Conservation (phyloP, 2,329 filamentous ascomycete species). For the Venturia effusa region DNA sequence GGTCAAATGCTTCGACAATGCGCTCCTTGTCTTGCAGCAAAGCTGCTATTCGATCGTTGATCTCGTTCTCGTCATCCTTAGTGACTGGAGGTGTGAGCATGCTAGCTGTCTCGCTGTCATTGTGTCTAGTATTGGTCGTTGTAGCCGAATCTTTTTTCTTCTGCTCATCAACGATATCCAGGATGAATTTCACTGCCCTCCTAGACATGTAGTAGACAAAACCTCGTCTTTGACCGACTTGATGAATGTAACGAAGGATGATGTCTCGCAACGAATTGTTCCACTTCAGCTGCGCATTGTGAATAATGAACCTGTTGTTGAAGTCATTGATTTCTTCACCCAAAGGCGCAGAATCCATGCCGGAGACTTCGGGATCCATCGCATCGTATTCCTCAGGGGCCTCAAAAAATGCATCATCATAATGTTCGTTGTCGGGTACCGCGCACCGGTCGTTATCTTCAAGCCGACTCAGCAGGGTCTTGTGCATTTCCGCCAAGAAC, state of each 20-base stretch:
- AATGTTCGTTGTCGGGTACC: slow-evolving; percentile 31
- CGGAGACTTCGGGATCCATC: slow-evolving; percentile 33
- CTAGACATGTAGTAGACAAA: slow-evolving; percentile 98
- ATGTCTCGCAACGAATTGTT: slow-evolving; percentile 94
- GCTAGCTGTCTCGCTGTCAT: slow-evolving; percentile 13
- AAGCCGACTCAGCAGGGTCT: slow-evolving; percentile 45
- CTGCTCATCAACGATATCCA: slow-evolving; percentile 95
- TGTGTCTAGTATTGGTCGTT: slow-evolving; percentile 12
- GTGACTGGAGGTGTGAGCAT: not conserved
- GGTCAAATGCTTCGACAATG: slow-evolving; percentile 65
- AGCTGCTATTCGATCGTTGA: slow-evolving; percentile 78
- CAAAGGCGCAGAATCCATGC: slow-evolving; percentile 55
- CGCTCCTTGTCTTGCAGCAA: slow-evolving; percentile 75
- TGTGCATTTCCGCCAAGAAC: slow-evolving; percentile 48
- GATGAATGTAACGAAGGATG: slow-evolving; percentile 91
- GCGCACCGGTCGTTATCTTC: slow-evolving; percentile 45
- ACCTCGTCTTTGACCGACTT: slow-evolving; percentile 88
- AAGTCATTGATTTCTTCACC: slow-evolving; percentile 88
- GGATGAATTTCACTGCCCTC: slow-evolving; percentile 91
- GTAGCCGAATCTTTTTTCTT: slow-evolving; percentile 47
- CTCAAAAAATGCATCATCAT: slow-evolving; percentile 35
- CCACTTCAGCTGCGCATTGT: slow-evolving; percentile 97
- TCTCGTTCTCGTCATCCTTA: slow-evolving; percentile 51
- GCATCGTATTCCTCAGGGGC: slow-evolving; percentile 43
- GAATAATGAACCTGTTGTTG: slow-evolving; percentile 95